Percentiles rank a stretch among this genome's conserved stretches.
Evolutionary conservation across 2,329 filamentous ascomycete genomes (phyloP).

Genomic region (Cyclaneusma minus): DNA sequence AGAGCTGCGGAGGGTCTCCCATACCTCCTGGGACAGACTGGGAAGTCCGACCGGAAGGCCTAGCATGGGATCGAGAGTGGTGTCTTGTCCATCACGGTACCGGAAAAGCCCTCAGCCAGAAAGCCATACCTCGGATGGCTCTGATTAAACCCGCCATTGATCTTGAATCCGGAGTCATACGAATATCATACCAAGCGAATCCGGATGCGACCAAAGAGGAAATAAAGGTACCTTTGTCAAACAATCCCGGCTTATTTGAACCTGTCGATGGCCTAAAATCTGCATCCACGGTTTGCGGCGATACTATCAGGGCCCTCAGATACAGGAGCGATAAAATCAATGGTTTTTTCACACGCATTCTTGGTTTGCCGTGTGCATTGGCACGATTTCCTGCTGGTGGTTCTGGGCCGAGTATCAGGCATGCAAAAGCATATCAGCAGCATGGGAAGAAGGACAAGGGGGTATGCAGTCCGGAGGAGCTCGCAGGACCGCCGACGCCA

Average conservation of each 20-base stretch:
- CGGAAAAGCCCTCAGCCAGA: conserved; percentile 73
- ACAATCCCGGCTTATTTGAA: conserved; percentile 43
- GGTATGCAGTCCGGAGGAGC: conserved; percentile 2
- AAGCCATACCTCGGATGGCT: conserved; percentile 76
- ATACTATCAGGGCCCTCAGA: conserved; percentile 52
- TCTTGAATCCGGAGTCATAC: conserved; percentile 47
- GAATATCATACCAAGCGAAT: conserved; percentile 32
- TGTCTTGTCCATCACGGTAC: conserved; percentile 81
- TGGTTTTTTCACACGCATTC: conserved; percentile 58
- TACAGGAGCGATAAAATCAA: conserved; percentile 55
- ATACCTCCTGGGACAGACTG: conserved; percentile 50
- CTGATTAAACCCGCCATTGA: conserved; percentile 64
- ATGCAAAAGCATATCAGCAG: conserved; percentile 58
- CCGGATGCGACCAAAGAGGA: conserved; percentile 15
- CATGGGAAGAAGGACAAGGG: conserved; percentile 30
- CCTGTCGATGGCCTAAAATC: conserved; percentile 22
- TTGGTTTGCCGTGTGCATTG: conserved; percentile 69
- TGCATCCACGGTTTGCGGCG: conserved; percentile 66
- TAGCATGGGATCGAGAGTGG: conserved; percentile 95
- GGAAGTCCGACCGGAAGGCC: conserved; percentile 66
- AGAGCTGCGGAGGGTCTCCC: conserved; percentile 73
- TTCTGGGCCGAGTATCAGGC: conserved; percentile 41
- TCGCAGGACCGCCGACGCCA: conserved; percentile 32
- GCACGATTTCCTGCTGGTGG: conserved; percentile 67
- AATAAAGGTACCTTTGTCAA: conserved; percentile 47